phyloP scores from a whole-genome alignment of 371 early-diverging fungal genomes.

The Funneliformis caledonium region DNA sequence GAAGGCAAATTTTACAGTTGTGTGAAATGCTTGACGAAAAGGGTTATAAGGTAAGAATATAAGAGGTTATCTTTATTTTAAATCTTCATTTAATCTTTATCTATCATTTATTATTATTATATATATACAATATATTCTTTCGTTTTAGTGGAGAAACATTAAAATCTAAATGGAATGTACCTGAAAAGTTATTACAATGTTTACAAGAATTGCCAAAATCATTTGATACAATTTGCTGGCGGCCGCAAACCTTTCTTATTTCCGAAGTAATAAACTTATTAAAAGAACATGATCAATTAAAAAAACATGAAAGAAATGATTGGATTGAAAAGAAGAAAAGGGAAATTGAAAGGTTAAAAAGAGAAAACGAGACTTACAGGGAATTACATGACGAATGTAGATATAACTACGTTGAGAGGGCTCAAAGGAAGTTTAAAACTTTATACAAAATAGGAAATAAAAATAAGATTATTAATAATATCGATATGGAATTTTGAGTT shows the following conservation, averaged over 20 bases:
- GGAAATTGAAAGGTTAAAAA: neutral
- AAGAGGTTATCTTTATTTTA: no score
- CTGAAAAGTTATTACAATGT: neutral
- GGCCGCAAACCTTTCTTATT: neutral
- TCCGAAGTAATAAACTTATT: neutral
- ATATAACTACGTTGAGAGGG: neutral
- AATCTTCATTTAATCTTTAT: no score
- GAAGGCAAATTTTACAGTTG: constrained; percentile 14
- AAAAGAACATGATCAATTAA: neutral
- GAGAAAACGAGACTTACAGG: neutral
- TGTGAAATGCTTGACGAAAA: constrained; percentile 2
- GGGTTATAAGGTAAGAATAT: constrained; percentile 15
- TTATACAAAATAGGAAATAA: neutral
- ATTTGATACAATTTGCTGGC: neutral
- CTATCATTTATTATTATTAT: neutral
- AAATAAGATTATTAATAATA: no score
- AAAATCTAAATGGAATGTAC: neutral
- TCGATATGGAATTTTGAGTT: no score
- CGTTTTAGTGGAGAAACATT: neutral
- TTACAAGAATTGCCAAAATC: neutral
- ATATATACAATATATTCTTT: no score
- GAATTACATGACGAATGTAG: neutral
- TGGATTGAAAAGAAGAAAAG: neutral
- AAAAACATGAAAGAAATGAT: neutral
- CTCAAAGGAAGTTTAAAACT: neutral